These are phyloP conservation scores for Apiospora aurea DNA, from an alignment of 2,329 filamentous ascomycete genomes.

Conservation along the genomic window DNA sequence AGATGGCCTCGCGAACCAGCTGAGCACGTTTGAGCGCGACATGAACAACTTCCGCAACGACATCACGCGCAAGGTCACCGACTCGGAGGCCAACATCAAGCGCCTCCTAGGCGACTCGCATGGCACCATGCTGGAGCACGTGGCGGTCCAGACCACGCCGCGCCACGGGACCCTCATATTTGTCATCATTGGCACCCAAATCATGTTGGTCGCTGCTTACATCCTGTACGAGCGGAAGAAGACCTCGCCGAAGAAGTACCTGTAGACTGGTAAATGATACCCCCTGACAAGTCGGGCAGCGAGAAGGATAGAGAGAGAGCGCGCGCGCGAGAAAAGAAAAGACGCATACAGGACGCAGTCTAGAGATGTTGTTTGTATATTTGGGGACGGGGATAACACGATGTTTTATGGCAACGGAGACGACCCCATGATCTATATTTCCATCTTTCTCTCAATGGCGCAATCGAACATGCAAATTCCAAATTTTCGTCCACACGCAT, in stretches of 20 bases:
- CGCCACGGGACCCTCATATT: slow-evolving; percentile 66
- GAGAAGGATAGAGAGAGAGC: neutral
- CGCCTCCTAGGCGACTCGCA: slow-evolving; percentile 59
- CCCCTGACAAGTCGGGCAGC: neutral
- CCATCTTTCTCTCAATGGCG: neutral
- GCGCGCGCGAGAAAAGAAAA: neutral
- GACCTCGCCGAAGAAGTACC: slow-evolving; percentile 88
- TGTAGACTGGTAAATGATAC: slow-evolving; percentile 55
- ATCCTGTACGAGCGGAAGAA: slow-evolving; percentile 81
- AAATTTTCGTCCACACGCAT: neutral
- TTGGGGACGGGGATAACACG: neutral
- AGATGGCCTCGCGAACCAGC: slow-evolving; percentile 50
- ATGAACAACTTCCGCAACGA: slow-evolving; percentile 64
- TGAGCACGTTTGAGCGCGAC: slow-evolving; percentile 64
- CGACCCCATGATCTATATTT: slow-evolving; percentile 9
- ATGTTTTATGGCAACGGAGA: neutral
- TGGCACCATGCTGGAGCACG: slow-evolving; percentile 54
- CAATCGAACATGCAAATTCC: slow-evolving; percentile 3
- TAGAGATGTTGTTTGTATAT: slow-evolving; percentile 20
- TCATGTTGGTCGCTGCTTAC: slow-evolving; percentile 73
- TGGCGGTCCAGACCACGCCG: slow-evolving; percentile 54
- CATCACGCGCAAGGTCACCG: slow-evolving; percentile 56
- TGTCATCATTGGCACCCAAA: slow-evolving; percentile 77
- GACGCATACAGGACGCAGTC: neutral
- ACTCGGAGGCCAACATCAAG: slow-evolving; percentile 60